These are phyloP conservation scores for Trichoderma atrobrunneum DNA, from an alignment of 2,329 filamentous ascomycete species.

Conservation along the genomic window DNA sequence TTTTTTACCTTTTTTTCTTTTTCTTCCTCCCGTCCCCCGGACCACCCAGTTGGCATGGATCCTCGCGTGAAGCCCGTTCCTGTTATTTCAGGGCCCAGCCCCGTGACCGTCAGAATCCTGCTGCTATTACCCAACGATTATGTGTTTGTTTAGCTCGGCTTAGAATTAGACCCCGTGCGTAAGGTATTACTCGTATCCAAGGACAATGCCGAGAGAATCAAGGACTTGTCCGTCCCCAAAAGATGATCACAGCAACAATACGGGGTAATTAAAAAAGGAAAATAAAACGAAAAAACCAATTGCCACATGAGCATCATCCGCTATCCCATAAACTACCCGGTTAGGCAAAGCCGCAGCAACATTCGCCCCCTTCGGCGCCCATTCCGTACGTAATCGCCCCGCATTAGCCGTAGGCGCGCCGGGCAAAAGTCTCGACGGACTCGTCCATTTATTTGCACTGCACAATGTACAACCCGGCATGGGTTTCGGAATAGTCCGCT, in stretches of 20 bases:
- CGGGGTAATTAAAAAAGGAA: neutral
- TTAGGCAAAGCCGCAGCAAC: neutral
- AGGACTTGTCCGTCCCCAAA: neutral
- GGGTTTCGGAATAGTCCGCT: constrained; percentile 16
- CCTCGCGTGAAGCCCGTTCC: neutral
- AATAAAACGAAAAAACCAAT: neutral
- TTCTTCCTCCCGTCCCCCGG: neutral
- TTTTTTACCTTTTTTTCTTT: neutral
- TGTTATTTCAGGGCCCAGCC: constrained; percentile 10
- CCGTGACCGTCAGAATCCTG: neutral
- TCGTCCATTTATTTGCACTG: neutral
- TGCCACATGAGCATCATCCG: neutral
- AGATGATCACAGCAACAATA: neutral
- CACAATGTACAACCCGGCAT: neutral
- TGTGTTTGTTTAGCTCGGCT: neutral
- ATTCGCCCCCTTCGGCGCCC: neutral
- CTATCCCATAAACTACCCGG: neutral
- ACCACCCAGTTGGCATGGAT: neutral
- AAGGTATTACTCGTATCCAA: neutral
- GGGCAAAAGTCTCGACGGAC: neutral
- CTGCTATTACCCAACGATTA: constrained; percentile 1
- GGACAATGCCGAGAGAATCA: neutral
- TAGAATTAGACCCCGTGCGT: neutral
- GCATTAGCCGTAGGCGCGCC: constrained; percentile 13
- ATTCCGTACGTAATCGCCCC: constrained; percentile 20